Percentiles rank a stretch among this genome's conserved stretches.
These are phyloP conservation scores for Sphaerulina populicola DNA, from an alignment of 2,329 filamentous ascomycete genomes.

Conservation along the genomic window DNA sequence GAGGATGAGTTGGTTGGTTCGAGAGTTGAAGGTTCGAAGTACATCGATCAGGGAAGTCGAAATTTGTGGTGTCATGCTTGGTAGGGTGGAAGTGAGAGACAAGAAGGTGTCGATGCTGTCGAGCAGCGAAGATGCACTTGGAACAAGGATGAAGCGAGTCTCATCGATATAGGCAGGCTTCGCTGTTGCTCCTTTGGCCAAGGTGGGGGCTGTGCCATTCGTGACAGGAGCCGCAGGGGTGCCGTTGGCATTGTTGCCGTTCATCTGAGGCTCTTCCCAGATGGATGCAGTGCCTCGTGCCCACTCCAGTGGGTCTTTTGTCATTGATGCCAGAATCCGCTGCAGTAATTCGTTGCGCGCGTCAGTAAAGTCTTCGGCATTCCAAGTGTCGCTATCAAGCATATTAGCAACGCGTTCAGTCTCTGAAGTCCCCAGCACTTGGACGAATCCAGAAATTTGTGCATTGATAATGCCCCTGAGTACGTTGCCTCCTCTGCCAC, in stretches of 20 bases:
- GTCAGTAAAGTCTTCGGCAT: constrained; percentile 64
- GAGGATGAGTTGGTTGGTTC: constrained; percentile 91
- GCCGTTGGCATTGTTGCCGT: constrained; percentile 24
- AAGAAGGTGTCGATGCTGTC: constrained; percentile 74
- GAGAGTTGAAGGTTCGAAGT: constrained; percentile 87
- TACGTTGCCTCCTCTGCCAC: constrained; percentile 64
- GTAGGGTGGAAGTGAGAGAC: constrained; percentile 73
- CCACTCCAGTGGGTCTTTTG: constrained; percentile 61
- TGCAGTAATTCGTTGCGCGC: constrained; percentile 52
- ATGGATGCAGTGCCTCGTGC: constrained; percentile 46
- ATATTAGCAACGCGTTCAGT: constrained; percentile 65
- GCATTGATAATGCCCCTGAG: constrained; percentile 72
- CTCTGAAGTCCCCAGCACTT: constrained; percentile 60
- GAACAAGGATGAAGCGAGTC: constrained; percentile 76
- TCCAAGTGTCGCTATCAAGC: constrained; percentile 77
- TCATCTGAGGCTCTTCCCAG: constrained; percentile 39
- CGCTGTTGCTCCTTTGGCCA: constrained; percentile 18
- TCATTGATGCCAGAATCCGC: constrained; percentile 61
- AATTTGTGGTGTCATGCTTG: constrained; percentile 79
- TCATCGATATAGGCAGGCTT: constrained; percentile 64
- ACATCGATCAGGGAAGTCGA: constrained; percentile 73
- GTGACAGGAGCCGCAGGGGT: constrained; percentile 8
- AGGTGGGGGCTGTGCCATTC: constrained; percentile 14
- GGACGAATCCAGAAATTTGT: constrained; percentile 74
- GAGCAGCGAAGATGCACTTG: constrained; percentile 73